A percentile compares a stretch with the other conserved stretches of the same genome.
These are phyloP conservation scores for Komagataella pseudopastoris DNA, from an alignment of 805 yeast species.

Conservation along the genomic window DNA sequence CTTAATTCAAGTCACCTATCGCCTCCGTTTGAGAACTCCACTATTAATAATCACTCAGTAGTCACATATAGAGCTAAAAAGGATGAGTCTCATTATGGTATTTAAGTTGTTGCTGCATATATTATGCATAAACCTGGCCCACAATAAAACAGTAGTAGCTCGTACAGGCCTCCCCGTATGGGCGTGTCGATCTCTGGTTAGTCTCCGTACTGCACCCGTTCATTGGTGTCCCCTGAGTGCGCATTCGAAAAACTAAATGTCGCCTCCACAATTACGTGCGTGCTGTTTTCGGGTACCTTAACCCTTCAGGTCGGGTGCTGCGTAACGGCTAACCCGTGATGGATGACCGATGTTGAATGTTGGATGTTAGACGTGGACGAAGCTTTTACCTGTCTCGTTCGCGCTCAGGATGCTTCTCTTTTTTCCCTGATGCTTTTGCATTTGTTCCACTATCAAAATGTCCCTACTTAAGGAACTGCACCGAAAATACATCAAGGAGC, in stretches of 20 bases:
- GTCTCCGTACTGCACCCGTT: too few species aligned
- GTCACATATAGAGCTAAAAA: not conserved
- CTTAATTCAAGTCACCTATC: slow-evolving; percentile 8
- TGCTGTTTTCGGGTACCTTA: too few species aligned
- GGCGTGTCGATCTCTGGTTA: not conserved
- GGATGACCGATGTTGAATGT: too few species aligned
- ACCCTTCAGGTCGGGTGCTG: too few species aligned
- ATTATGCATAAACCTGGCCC: not conserved
- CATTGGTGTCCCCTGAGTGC: too few species aligned
- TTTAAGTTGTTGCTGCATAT: slow-evolving; percentile 1
- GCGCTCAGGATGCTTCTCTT: not conserved
- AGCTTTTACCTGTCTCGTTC: not conserved
- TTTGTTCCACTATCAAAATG: not conserved
- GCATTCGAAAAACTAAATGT: too few species aligned
- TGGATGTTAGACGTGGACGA: not conserved
- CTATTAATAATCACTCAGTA: not conserved
- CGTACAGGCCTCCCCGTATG: not conserved
- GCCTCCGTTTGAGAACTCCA: not conserved
- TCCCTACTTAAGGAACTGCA: slow-evolving; percentile 31
- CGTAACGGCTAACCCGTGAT: too few species aligned
- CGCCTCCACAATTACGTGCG: too few species aligned
- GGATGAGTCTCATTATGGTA: not conserved
- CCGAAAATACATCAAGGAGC: slow-evolving; percentile 36
- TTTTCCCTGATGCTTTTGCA: not conserved
- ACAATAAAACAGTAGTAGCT: not conserved